A percentile compares a stretch with the other conserved stretches of the same genome.
Conservation (phyloP, 1,284 basidiomycete species). For the Tylopilus sp. region DNA sequence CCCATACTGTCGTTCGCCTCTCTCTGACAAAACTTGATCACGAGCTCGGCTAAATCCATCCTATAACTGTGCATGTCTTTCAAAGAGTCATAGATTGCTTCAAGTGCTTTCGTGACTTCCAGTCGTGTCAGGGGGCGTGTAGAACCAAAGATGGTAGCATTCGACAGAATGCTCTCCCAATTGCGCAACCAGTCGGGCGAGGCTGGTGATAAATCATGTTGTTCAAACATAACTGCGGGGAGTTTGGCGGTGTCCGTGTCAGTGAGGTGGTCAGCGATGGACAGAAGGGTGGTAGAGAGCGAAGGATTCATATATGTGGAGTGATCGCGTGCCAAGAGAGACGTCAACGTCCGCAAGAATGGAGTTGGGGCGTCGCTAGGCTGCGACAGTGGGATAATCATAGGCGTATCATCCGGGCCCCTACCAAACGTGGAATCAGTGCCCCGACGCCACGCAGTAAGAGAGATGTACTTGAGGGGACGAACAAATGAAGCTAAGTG, state of each 20-base stretch:
- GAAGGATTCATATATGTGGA: conserved; percentile 52
- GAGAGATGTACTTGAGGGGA: conserved; percentile 46
- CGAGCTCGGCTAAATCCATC: conserved; percentile 52
- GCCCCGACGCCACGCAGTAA: neutral
- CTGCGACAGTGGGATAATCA: conserved; percentile 50
- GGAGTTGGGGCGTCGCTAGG: conserved; percentile 49
- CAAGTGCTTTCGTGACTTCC: conserved; percentile 51
- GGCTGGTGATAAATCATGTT: conserved; percentile 63
- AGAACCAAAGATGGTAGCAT: conserved; percentile 43
- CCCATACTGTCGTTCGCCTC: conserved; percentile 33
- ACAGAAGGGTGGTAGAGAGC: conserved; percentile 57
- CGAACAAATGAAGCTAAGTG: conserved; percentile 54
- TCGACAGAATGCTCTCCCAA: conserved; percentile 56
- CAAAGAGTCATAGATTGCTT: conserved; percentile 55
- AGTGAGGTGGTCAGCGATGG: conserved; percentile 56
- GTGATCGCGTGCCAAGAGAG: conserved; percentile 58
- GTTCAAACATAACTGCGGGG: conserved; percentile 54
- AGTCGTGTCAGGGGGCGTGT: conserved; percentile 51
- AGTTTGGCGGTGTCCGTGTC: conserved; percentile 60
- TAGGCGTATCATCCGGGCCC: conserved; percentile 47
- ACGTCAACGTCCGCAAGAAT: conserved; percentile 55
- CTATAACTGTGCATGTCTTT: conserved; percentile 66
- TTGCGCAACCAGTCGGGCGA: conserved; percentile 63
- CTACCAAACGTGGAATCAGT: conserved; percentile 34
- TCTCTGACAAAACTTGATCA: conserved; percentile 50